Base-by-base conservation (phyloP, 768 basidiomycete species). In the Boletellus sp. region DNA sequence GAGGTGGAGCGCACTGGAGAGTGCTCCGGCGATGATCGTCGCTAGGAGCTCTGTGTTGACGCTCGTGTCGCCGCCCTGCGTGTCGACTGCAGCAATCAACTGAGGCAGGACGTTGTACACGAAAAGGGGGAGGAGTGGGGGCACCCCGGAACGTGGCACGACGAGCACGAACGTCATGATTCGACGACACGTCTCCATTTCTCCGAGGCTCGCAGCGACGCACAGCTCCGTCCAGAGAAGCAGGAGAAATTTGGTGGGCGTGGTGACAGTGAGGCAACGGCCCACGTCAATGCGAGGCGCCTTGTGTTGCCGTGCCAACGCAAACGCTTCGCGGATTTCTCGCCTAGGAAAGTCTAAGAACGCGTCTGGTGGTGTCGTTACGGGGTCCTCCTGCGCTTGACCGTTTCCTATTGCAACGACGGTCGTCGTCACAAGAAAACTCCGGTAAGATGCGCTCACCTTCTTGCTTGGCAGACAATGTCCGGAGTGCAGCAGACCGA, bases 41-140 rank as follows among this genome's bases (percentile, higher is more conserved):
- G 80, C 79, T 20, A 90, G 63, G 24, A 89, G 72, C 61, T 92
- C 87, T 4, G 78, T 74, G 45, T 70, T 74, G 46, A 83, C 65
- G 9, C 74, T 72, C 52, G 82, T 78, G 49, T 87, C 83, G 3
- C 70, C 56, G n/a, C 72, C 67, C 47, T 70, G 72, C 5, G 69
- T 70, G 60, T 90, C 87, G 43, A 85, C 77, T 2, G 50, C 39
- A 1, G 56, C 44, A 13, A 90, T 76, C 41, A 90, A 61, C 16
- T 74, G 71, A 3, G 88, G 89, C 13, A 87, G 63, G n/a, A 85
- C 67, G 49, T 79, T 71, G 62, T 87, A 80, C 53, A 89, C 60
- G 64, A 90, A 91, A 24, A 87, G 75, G 0, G 87, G 87, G 19
- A 92, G 72, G 6, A 91, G 73, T 2, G 87, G 87, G 1, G 84